Percentiles rank a stretch among this genome's conserved stretches.
Evolutionary conservation across 768 basidiomycete species (phyloP).

Genomic region (Cystofilobasidium bisporidii): DNA sequence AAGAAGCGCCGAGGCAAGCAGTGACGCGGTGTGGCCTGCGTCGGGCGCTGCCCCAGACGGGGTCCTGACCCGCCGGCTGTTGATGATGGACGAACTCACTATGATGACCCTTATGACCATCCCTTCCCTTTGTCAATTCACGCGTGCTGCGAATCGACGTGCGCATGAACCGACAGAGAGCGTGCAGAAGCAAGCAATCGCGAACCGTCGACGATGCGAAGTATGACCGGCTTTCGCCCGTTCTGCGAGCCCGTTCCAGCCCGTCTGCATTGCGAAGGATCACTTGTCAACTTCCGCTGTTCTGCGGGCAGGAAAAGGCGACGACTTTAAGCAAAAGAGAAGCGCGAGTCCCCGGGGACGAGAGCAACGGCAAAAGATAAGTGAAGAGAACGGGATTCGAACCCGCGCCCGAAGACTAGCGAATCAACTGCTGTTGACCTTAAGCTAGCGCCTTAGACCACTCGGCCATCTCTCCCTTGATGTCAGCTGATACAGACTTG

Average conservation of each 20-base stretch:
- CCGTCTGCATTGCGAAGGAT: no score
- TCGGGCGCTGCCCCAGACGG: not conserved
- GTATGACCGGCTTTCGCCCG: no score
- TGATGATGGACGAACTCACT: not conserved
- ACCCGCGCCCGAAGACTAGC: conserved; percentile 10
- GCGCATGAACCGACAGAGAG: not conserved
- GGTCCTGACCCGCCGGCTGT: not conserved
- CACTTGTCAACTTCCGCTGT: no score
- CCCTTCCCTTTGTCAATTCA: not conserved
- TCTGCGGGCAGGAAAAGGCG: no score
- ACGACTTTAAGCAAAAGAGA: no score
- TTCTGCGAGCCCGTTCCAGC: no score
- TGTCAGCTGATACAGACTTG: not conserved
- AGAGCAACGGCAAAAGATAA: not conserved
- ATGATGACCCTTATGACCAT: not conserved
- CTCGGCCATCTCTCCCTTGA: conserved; percentile 10
- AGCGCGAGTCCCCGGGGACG: no score
- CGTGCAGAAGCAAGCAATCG: no score
- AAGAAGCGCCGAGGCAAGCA: not conserved
- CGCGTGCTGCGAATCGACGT: not conserved
- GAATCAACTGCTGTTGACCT: not conserved
- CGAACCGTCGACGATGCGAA: no score
- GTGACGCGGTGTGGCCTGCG: not conserved
- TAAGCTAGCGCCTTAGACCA: conserved; percentile 12
- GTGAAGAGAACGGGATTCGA: conserved; percentile 12